Evolutionary conservation across 129 eudicot species (phyloP).

Genomic region (Tanacetum coccineum): DNA sequence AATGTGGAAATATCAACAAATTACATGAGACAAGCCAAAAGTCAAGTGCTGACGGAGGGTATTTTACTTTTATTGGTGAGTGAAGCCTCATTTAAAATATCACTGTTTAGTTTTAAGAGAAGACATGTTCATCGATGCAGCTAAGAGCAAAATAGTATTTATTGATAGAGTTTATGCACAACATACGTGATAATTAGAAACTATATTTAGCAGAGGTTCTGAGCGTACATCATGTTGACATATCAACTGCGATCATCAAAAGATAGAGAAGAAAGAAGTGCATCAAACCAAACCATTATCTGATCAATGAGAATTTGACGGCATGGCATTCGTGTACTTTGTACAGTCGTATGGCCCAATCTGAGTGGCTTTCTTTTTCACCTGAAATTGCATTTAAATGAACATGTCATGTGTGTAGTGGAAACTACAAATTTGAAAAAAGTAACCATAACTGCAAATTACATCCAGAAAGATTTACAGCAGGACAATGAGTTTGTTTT

Average conservation of each 20-base stretch:
- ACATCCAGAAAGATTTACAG: not conserved
- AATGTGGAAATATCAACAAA: too few relatives aligned
- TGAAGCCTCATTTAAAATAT: not conserved
- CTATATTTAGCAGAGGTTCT: slow-evolving; percentile 17
- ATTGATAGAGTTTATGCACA: slow-evolving; percentile 9
- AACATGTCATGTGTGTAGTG: slow-evolving; percentile 8
- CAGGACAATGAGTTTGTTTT: too few relatives aligned
- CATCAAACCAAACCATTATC: slow-evolving; percentile 13
- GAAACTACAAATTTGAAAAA: slow-evolving; percentile 4
- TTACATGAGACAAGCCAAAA: too few relatives aligned
- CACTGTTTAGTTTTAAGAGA: not conserved
- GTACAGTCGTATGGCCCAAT: slow-evolving; percentile 96
- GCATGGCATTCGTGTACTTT: slow-evolving; percentile 50
- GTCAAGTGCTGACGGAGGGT: too few relatives aligned
- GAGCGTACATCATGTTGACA: not conserved
- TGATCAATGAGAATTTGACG: slow-evolving; percentile 31
- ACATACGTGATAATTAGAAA: slow-evolving; percentile 6
- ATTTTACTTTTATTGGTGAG: too few relatives aligned
- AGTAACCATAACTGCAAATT: not conserved
- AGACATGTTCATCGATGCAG: not conserved
- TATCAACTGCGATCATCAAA: slow-evolving; percentile 10
- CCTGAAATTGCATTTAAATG: slow-evolving; percentile 50
- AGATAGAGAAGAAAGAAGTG: not conserved
- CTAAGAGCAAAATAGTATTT: slow-evolving; percentile 5
- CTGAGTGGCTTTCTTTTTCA: slow-evolving; percentile 64